Base-by-base conservation (phyloP, 805 yeast species). In the Ogataea salicorniae region DNA sequence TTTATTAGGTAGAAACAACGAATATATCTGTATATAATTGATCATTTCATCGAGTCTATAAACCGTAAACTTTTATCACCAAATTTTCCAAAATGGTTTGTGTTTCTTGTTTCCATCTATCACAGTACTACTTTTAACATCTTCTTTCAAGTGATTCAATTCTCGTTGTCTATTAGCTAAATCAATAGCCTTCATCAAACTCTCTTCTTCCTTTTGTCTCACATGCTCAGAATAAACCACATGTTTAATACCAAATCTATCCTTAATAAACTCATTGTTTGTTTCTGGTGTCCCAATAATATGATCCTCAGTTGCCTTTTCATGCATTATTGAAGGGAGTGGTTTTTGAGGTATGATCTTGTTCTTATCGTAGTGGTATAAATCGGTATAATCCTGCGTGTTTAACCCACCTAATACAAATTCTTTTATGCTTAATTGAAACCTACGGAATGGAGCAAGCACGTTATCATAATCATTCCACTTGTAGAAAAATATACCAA, bases 381-480 rank as follows among this genome's bases (percentile, higher is more conserved):
- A 70, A 58, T 87, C 95, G 40, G 78, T 79, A 56, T 71, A 72
- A 57, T 87, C 91, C 51, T 75, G 75, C 9, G 74, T 80, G 5
- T 76, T 65, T 48, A 88, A 69, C 17, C 66, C 66, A 1, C 85
- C 84, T n/a, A 75, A 51, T 2, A 84, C 40, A 46, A 62, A 55
- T 52, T 81, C 82, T 59, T 86, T 79, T 41, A 76, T 40, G 36
- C 76, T 66, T 39, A 87, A 72, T 52, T 87, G 81, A 23, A 72
- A 62, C 43, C 92, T 66, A 63, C 87, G 81, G 43, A 85, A 80
- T 37, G 76, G 80, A 13, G 88, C 76, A 66, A 87, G 81, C 7
- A 84, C 80, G 58, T 87, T 83, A 48, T 87, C 92, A 52, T 78
- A 77, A 49, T 87, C 94, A 59, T 88, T 87, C 96, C 96, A 87